Evolutionary conservation across 139 green algal species (phyloP).

Genomic region (Coccomyxa sp.): DNA sequence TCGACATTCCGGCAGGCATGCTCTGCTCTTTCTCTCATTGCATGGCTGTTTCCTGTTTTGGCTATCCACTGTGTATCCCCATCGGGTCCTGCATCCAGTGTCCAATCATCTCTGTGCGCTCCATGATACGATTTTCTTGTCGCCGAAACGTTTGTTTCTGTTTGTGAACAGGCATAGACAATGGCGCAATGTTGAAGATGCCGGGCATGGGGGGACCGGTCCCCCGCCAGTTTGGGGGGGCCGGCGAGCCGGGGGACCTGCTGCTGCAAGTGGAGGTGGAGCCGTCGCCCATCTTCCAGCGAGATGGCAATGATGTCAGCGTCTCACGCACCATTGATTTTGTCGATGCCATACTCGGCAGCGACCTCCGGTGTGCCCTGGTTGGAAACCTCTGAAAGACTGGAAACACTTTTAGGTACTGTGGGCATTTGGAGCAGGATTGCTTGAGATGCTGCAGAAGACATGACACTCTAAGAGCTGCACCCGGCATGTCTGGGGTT

Average conservation of each 20-base stretch:
- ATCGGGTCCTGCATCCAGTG: neutral
- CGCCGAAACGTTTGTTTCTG: no score
- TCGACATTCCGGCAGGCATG: slow-evolving; percentile 53
- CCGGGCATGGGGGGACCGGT: slow-evolving; percentile 18
- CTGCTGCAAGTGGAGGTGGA: slow-evolving; percentile 50
- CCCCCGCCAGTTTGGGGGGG: neutral
- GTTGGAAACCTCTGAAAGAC: neutral
- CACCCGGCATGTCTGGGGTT: no score
- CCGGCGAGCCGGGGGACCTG: slow-evolving; percentile 30
- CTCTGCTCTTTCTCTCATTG: neutral
- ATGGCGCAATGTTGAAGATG: slow-evolving; percentile 40
- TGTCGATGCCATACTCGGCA: slow-evolving; percentile 50
- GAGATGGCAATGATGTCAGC: slow-evolving; percentile 44
- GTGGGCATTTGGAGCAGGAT: no score
- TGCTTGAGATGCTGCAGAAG: neutral
- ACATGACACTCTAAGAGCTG: neutral
- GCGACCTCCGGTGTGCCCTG: slow-evolving; percentile 27
- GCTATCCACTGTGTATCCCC: neutral
- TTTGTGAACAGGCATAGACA: slow-evolving; percentile 39
- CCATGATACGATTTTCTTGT: no score
- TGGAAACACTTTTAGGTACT: neutral
- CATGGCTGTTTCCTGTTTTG: neutral
- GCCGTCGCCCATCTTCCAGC: slow-evolving; percentile 41
- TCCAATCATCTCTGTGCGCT: neutral
- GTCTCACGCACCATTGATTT: slow-evolving; percentile 38